Conservation (phyloP, 129 eudicot species). For the Pseudognaphalium luteoalbum region DNA sequence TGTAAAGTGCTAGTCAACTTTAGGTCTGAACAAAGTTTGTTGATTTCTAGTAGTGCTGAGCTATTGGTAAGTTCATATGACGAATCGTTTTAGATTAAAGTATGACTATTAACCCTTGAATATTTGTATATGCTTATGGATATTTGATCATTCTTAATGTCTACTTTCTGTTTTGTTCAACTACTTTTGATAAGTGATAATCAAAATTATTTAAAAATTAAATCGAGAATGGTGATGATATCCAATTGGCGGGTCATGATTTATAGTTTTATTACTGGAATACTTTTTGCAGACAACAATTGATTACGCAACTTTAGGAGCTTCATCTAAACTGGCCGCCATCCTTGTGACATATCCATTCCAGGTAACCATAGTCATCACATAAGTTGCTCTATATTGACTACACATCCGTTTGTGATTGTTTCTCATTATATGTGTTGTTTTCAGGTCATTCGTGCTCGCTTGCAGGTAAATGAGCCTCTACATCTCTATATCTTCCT, state of each 20-base stretch:
- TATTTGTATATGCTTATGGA: constrained; percentile 1
- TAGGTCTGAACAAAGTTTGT: constrained; percentile 38
- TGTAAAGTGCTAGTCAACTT: constrained; percentile 60
- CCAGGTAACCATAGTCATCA: constrained; percentile 47
- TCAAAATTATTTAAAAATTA: not conserved
- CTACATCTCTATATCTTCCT: constrained; percentile 13
- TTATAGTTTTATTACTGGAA: not conserved
- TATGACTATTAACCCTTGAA: not conserved
- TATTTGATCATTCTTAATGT: constrained; percentile 3
- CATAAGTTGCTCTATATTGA: not conserved
- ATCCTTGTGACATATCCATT: constrained; percentile 78
- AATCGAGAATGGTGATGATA: constrained; percentile 9
- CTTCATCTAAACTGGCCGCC: constrained; percentile 87
- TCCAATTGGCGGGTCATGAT: not conserved
- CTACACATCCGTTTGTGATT: constrained; percentile 4
- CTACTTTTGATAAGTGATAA: not conserved
- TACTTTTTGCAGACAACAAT: constrained; percentile 52
- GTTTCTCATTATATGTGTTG: constrained; percentile 3
- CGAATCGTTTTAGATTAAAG: not conserved
- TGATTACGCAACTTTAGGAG: constrained; percentile 84
- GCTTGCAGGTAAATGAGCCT: constrained; percentile 70
- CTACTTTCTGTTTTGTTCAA: constrained; percentile 1
- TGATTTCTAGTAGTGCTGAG: constrained; percentile 36
- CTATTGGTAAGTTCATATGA: constrained; percentile 52
- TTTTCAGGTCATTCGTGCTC: constrained; percentile 86